Conservation (phyloP, 2,329 filamentous ascomycete genomes). For the Colletotrichum spaethianum region DNA sequence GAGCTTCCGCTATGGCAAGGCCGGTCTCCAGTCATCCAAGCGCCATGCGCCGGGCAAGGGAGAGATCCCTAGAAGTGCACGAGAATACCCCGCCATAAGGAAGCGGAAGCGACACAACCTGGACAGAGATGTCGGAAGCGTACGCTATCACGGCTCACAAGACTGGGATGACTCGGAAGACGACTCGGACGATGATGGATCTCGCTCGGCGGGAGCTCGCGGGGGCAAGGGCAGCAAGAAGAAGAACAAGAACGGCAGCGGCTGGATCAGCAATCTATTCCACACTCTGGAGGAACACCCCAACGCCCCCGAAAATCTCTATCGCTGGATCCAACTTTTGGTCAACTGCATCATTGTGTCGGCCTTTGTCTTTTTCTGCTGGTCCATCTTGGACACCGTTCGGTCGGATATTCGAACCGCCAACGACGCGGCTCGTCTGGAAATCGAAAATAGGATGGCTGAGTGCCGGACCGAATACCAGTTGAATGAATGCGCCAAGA, state of each 20-base stretch:
- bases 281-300: slow-evolving; percentile 70
- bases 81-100: slow-evolving; percentile 58
- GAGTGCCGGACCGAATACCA: slow-evolving; percentile 81
- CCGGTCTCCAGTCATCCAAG: slow-evolving; percentile 55
- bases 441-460: slow-evolving; percentile 80
- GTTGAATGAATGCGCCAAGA: slow-evolving; percentile 79
- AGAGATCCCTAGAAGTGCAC: slow-evolving; percentile 69
- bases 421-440: slow-evolving; percentile 76
- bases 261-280: slow-evolving; percentile 62
- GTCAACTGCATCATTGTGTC: slow-evolving; percentile 76
- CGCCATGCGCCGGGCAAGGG: slow-evolving; percentile 71
- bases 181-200: slow-evolving; percentile 63
- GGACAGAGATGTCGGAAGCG: slow-evolving; percentile 67
- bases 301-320: slow-evolving; percentile 71
- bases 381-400: slow-evolving; percentile 78
- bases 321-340: slow-evolving; percentile 70
- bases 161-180: slow-evolving; percentile 62
- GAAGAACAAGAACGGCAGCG: slow-evolving; percentile 33
- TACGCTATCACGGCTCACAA: slow-evolving; percentile 59
- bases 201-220: slow-evolving; percentile 40
- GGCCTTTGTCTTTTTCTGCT: slow-evolving; percentile 72
- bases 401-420: slow-evolving; percentile 82
- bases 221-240: slow-evolving; percentile 41
- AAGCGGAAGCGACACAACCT: slow-evolving; percentile 68
- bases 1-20: slow-evolving; percentile 60